Evolutionary conservation across 2,329 filamentous ascomycete species (phyloP).

Genomic region (Pseudogymnoascus sp.): DNA sequence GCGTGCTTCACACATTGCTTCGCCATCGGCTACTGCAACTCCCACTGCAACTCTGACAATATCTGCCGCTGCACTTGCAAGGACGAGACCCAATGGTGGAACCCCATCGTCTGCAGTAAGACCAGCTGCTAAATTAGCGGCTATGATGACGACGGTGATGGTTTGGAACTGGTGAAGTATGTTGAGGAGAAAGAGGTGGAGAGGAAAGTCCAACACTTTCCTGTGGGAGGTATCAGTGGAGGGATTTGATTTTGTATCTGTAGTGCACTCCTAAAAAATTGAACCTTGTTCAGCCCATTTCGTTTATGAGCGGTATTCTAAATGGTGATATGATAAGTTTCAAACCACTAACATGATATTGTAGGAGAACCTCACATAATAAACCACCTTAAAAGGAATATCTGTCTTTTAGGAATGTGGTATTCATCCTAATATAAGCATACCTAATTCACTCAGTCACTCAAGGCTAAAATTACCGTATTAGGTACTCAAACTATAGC

Average conservation of each 20-base stretch:
- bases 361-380: too few species aligned
- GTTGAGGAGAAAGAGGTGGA: neutral
- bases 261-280: neutral
- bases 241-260: neutral
- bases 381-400: too few species aligned
- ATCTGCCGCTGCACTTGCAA: conserved; percentile 12
- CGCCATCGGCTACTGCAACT: conserved; percentile 11
- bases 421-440: too few species aligned
- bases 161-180: neutral
- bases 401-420: too few species aligned
- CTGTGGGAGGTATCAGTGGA: neutral
- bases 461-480: too few species aligned
- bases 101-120: conserved; percentile 13
- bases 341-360: too few species aligned
- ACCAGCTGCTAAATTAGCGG: conserved; percentile 6
- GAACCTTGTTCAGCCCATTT: neutral
- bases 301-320: neutral
- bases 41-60: conserved; percentile 10
- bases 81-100: conserved; percentile 12
- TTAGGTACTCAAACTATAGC: too few species aligned
- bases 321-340: neutral
- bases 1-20: conserved; percentile 13
- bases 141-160: neutral
- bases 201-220: neutral
- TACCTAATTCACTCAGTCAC: too few species aligned